Conservation (phyloP, 2,329 filamentous ascomycete genomes). For the Nemania sp. region DNA sequence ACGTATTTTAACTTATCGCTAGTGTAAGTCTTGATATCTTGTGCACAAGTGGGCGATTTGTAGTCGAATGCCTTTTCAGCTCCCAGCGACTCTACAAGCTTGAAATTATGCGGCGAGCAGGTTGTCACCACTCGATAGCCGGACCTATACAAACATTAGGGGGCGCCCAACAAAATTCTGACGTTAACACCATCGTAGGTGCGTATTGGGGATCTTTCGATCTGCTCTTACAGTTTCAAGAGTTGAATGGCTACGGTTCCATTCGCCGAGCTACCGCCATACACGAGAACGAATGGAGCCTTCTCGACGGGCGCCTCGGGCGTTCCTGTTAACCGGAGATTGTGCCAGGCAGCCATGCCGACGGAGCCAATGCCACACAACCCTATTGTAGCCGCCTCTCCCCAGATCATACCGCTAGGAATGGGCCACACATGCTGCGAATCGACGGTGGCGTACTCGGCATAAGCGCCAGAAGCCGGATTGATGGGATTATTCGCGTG, state of each 20-base stretch:
- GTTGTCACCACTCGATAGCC: slow-evolving; percentile 4
- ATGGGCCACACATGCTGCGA: too few species aligned
- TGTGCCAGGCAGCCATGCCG: slow-evolving; percentile 39
- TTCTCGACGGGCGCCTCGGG: slow-evolving; percentile 24
- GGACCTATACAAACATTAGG: too few species aligned
- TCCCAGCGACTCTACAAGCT: background rate
- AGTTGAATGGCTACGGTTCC: slow-evolving; percentile 51
- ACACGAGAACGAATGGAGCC: slow-evolving; percentile 45
- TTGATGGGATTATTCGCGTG: too few species aligned
- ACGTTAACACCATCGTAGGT: too few species aligned
- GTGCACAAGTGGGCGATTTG: background rate
- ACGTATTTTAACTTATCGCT: background rate
- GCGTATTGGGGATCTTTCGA: too few species aligned
- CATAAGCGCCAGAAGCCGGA: too few species aligned
- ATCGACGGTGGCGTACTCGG: too few species aligned
- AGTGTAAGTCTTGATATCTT: background rate
- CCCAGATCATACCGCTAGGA: too few species aligned
- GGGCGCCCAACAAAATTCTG: too few species aligned
- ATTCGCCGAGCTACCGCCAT: slow-evolving; percentile 48
- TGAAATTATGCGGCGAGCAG: slow-evolving; percentile 1
- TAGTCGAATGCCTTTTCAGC: background rate
- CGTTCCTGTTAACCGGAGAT: slow-evolving; percentile 35
- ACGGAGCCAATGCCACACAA: too few species aligned
- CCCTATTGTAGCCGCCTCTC: too few species aligned
- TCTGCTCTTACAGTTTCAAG: slow-evolving; percentile 28